phyloP scores from a whole-genome alignment of 257 asterid genomes.

The Nicotiana tomentosiformis region DNA sequence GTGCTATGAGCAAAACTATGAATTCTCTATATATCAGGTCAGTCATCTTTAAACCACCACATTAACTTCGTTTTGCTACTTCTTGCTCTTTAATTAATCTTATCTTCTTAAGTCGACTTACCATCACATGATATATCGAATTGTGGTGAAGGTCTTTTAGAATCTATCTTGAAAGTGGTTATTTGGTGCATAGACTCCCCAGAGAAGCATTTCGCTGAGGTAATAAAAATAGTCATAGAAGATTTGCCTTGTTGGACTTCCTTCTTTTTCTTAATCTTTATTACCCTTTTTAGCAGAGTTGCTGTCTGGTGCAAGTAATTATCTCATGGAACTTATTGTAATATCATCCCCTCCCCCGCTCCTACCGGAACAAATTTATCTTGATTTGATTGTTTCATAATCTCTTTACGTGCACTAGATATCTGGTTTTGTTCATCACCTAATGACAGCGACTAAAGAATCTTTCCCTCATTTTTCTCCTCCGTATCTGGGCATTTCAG shows the following conservation, averaged over 20 bases:
- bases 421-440: neutral
- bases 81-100: neutral
- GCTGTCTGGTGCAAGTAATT: neutral
- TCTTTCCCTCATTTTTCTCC: neutral
- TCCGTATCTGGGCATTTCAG: constrained; percentile 16
- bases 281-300: neutral
- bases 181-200: constrained; percentile 69
- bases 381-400: neutral
- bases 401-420: neutral
- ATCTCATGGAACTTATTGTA: neutral
- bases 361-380: neutral
- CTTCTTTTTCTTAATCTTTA: neutral
- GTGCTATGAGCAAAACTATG: constrained; percentile 45
- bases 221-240: constrained; percentile 12
- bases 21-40: constrained; percentile 59
- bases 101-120: neutral
- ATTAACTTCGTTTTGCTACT: neutral
- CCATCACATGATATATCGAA: constrained; percentile 44
- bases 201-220: constrained; percentile 86
- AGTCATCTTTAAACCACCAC: neutral
- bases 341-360: neutral
- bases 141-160: constrained; percentile 47
- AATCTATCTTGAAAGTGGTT: constrained; percentile 46
- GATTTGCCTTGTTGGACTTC: neutral
- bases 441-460: neutral